A percentile compares a stretch with the other conserved stretches of the same genome.
Evolutionary conservation across 352 stramenopile genomes (phyloP).

Genomic region (Phytophthora quininea): DNA sequence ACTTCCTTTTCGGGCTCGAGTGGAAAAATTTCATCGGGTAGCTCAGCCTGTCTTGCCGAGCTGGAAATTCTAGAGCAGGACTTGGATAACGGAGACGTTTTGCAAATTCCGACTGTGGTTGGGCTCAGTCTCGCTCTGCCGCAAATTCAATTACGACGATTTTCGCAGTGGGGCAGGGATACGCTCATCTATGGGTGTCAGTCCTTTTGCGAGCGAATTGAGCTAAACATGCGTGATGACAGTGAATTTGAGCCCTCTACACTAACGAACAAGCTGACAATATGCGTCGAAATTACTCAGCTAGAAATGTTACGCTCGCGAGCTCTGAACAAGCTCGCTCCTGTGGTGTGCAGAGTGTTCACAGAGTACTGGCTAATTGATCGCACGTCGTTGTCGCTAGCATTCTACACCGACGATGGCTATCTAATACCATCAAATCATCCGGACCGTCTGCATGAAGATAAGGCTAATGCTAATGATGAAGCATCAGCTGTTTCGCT

Average conservation of each 20-base stretch:
- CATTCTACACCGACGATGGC: conserved; percentile 72
- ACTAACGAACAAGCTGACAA: conserved; percentile 59
- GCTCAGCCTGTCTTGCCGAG: conserved; percentile 62
- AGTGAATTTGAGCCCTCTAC: conserved; percentile 26
- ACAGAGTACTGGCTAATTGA: conserved; percentile 89
- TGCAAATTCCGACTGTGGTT: conserved; percentile 64
- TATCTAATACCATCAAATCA: conserved; percentile 61
- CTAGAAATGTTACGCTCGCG: conserved; percentile 54
- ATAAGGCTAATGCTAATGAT: conserved; percentile 19
- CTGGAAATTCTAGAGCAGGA: conserved; percentile 71
- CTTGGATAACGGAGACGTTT: conserved; percentile 32
- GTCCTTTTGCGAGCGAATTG: conserved; percentile 70
- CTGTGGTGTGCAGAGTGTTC: conserved; percentile 74
- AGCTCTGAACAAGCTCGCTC: conserved; percentile 53
- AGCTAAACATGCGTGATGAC: conserved; percentile 59
- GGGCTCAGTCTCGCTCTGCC: conserved; percentile 78
- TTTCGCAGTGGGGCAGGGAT: conserved; percentile 58
- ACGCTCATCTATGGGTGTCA: conserved; percentile 76
- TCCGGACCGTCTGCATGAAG: conserved; percentile 33
- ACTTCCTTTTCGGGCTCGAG: conserved; percentile 68
- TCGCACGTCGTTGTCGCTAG: conserved; percentile 71
- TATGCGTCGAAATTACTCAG: conserved; percentile 63
- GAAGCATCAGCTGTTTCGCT: conserved; percentile 57
- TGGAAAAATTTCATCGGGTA: conserved; percentile 62
- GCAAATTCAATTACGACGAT: conserved; percentile 57